Base-by-base conservation (phyloP, 2,329 filamentous ascomycete species). In the Coniella lustricola region DNA sequence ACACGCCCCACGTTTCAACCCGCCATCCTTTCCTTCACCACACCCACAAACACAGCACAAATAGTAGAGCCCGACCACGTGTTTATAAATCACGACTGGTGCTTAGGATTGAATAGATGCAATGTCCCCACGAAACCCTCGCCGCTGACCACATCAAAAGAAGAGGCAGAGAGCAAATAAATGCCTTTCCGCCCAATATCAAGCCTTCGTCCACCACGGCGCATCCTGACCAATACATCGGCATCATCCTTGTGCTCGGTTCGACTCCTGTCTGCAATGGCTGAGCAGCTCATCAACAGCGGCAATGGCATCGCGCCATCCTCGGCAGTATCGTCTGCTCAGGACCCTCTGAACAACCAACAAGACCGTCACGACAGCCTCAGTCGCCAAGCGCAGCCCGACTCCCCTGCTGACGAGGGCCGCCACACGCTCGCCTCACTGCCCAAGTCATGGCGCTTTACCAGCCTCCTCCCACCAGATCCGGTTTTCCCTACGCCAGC, bases 401-500 rank as follows among this genome's bases (percentile, higher is more conserved):
- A 34, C 1, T 33, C 22, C 4, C 14, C 21, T 14, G 40, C 63
- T 39, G 56, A 59, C 42, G 56, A 62, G 22, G 64, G 62, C 38
- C 64, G 62, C 46, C 59, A 63, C 32, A 66, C 73, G 29, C 64
- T 84, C 42, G 68, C 70, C 55, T 73, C 79, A 44, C 69, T 84
- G 14, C 79, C 80, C 34, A 84, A 84, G 61, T 76, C 80, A 49
- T 85, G 81, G 81, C 74, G 65, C 47, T 82, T 82, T 59, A 82
- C 79, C 14, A 73, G 75, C n/a, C 72, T 72, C 7, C 72, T 96
- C 3, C 88, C 90, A 3, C 67, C 89, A 8, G 93, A 98, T 62
- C 66, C 83, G 10, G 68, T 78, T 22, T 95, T 87, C 62, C 84
- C 89, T 14, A 94, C 89, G 0, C 90, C 93, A 0, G 77, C 82